Conservation (phyloP, 345 rosid genomes). For the Aethionema arabicum region DNA sequence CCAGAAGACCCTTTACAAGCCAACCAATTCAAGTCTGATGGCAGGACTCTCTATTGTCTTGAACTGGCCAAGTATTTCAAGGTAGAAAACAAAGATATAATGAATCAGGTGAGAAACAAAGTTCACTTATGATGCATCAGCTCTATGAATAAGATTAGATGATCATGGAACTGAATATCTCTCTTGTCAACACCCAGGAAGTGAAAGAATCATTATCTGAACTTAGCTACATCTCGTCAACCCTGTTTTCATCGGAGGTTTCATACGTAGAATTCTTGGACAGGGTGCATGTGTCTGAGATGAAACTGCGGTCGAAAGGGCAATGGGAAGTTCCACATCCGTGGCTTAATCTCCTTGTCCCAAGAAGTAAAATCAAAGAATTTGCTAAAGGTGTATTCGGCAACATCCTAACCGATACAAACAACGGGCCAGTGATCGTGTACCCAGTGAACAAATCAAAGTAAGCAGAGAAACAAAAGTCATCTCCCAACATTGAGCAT, state of each 20-base stretch:
- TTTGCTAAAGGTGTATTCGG: slow-evolving; percentile 82
- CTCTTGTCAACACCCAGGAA: slow-evolving; percentile 55
- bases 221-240: slow-evolving; percentile 66
- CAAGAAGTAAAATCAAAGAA: slow-evolving; percentile 58
- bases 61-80: slow-evolving; percentile 83
- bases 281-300: slow-evolving; percentile 86
- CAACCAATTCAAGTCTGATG: slow-evolving; percentile 70
- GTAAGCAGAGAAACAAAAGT: slow-evolving; percentile 42
- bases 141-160: not conserved
- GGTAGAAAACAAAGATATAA: slow-evolving; percentile 38
- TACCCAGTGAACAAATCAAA: slow-evolving; percentile 91
- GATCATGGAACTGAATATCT: not conserved
- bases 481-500: slow-evolving; percentile 1
- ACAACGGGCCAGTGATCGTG: slow-evolving; percentile 92
- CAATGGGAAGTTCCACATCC: slow-evolving; percentile 98
- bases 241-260: slow-evolving; percentile 74
- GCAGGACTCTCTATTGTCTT: slow-evolving; percentile 74
- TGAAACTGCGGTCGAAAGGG: slow-evolving; percentile 76
- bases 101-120: slow-evolving; percentile 52
- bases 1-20: slow-evolving; percentile 81
- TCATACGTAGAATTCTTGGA: slow-evolving; percentile 78
- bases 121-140: too few relatives aligned
- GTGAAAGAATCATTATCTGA: slow-evolving; percentile 51
- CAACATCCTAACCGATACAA: slow-evolving; percentile 68
- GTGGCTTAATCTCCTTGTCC: slow-evolving; percentile 96